phyloP scores from a whole-genome alignment of 169 alveolate genomes.

The Toxoplasma gondii region DNA sequence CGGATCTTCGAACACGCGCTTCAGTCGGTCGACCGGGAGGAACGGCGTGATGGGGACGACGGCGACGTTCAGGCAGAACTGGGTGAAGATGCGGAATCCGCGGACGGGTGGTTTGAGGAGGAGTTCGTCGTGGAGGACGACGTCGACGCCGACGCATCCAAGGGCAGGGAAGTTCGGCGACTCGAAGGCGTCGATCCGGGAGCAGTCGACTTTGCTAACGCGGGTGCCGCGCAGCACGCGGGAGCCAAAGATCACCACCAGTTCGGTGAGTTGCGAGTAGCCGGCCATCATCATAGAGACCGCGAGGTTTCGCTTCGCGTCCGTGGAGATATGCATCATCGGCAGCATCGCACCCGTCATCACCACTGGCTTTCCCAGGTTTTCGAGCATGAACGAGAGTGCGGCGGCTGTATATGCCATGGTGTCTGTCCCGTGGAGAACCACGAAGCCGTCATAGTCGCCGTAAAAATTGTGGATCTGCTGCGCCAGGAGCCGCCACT shows the following conservation, averaged over 20 bases:
- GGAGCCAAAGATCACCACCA: slow-evolving; percentile 68
- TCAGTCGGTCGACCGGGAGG: slow-evolving; percentile 11
- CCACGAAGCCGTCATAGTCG: slow-evolving; percentile 77
- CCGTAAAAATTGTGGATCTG: slow-evolving; percentile 63
- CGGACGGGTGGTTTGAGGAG: slow-evolving; percentile 51
- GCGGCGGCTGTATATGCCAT: slow-evolving; percentile 93
- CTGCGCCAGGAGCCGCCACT: slow-evolving; percentile 67
- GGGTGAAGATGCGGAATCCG: slow-evolving; percentile 11
- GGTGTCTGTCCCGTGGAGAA: slow-evolving; percentile 93
- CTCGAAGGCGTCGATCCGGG: slow-evolving; percentile 82
- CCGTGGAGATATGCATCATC: slow-evolving; percentile 71
- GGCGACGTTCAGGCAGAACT: background rate
- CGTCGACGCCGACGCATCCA: slow-evolving; percentile 77
- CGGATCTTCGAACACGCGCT: background rate
- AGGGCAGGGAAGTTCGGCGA: slow-evolving; percentile 83
- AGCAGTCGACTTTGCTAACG: slow-evolving; percentile 82
- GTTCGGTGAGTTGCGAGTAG: slow-evolving; percentile 86
- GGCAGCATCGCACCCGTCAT: slow-evolving; percentile 83
- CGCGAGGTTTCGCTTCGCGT: slow-evolving; percentile 87
- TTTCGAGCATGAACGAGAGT: slow-evolving; percentile 89
- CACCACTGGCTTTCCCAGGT: slow-evolving; percentile 88
- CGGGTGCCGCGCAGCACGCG: slow-evolving; percentile 65
- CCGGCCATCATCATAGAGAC: slow-evolving; percentile 87
- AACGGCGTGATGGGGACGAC: slow-evolving; percentile 34
- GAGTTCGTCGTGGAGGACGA: slow-evolving; percentile 71